phyloP scores from a whole-genome alignment of 192 early-diverging fungal genomes.

The Backusella mclennaniae region DNA sequence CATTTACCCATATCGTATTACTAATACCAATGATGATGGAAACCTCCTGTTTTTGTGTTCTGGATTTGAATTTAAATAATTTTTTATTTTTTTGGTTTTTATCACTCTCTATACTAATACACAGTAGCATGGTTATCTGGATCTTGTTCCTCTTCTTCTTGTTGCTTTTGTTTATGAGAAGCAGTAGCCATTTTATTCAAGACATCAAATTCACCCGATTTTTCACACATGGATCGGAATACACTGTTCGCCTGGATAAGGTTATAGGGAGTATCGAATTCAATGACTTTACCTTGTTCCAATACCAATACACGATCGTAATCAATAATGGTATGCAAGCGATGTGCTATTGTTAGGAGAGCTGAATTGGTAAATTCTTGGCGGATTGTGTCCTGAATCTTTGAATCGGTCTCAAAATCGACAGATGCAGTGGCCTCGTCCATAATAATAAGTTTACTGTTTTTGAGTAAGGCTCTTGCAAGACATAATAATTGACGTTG shows the following conservation, averaged over 20 bases:
- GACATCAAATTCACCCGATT: conserved; percentile 79
- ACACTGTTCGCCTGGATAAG: conserved; percentile 58
- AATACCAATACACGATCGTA: conserved; percentile 60
- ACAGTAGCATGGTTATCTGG: conserved; percentile 6
- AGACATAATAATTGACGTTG: conserved; percentile 84
- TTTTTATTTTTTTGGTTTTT: background rate
- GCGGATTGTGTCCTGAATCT: conserved; percentile 83
- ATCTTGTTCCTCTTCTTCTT: background rate
- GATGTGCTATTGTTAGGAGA: conserved; percentile 52
- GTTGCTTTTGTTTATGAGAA: background rate
- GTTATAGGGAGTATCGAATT: conserved; percentile 73
- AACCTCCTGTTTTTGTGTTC: too few relatives aligned
- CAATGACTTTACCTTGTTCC: conserved; percentile 75
- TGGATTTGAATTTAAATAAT: background rate
- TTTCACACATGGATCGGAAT: conserved; percentile 78
- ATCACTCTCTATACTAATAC: background rate
- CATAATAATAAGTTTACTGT: conserved; percentile 63
- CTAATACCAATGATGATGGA: too few relatives aligned
- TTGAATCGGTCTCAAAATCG: conserved; percentile 78
- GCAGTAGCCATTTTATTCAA: conserved; percentile 55
- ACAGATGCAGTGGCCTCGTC: conserved; percentile 91
- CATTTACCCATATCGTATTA: too few relatives aligned
- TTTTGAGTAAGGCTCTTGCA: conserved; percentile 67
- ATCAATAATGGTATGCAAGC: conserved; percentile 51
- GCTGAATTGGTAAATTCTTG: conserved; percentile 65